A percentile compares a stretch with the other conserved stretches of the same genome.
phyloP scores from a whole-genome alignment of 2,329 filamentous ascomycete species.

The Coleophoma crateriformis region DNA sequence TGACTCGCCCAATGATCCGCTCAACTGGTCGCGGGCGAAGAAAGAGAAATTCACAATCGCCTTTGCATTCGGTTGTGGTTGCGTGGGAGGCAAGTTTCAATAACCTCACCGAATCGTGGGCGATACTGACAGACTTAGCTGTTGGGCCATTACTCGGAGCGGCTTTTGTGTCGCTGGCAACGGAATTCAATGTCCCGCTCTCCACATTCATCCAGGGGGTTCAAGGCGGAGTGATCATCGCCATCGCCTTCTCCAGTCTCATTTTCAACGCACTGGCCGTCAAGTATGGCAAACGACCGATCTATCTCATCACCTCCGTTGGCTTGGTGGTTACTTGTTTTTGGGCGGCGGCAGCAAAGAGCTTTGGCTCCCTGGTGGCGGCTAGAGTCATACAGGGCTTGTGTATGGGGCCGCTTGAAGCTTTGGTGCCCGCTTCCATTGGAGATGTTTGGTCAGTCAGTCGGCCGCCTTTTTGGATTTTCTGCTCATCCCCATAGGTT shows the following conservation, averaged over 20 bases:
- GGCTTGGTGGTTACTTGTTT: constrained; percentile 28
- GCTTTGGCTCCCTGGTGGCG: constrained; percentile 28
- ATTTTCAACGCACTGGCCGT: constrained; percentile 32
- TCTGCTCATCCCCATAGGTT: constrained; percentile 18
- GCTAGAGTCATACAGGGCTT: constrained; percentile 19
- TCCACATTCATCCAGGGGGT: constrained; percentile 24
- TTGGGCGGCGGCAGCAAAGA: constrained; percentile 29
- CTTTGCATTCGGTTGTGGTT: constrained; percentile 32
- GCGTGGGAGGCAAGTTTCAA: constrained; percentile 30
- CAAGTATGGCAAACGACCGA: constrained; percentile 14
- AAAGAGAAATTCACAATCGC: constrained; percentile 33
- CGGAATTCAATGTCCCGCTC: constrained; percentile 28
- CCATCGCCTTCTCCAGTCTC: constrained; percentile 32
- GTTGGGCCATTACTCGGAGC: constrained; percentile 32
- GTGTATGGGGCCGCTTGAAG: constrained; percentile 11
- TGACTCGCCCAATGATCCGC: constrained; percentile 44
- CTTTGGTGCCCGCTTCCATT: constrained; percentile 27
- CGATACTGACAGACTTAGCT: constrained; percentile 17
- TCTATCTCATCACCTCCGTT: constrained; percentile 26
- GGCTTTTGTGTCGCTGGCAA: constrained; percentile 26
- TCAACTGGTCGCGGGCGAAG: constrained; percentile 37
- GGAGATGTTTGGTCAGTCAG: constrained; percentile 30
- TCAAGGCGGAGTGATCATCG: constrained; percentile 29
- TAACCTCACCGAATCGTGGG: background rate
- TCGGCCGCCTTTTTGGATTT: background rate